phyloP scores from a whole-genome alignment of 169 alveolate species.

The Plasmodium gaboni region DNA sequence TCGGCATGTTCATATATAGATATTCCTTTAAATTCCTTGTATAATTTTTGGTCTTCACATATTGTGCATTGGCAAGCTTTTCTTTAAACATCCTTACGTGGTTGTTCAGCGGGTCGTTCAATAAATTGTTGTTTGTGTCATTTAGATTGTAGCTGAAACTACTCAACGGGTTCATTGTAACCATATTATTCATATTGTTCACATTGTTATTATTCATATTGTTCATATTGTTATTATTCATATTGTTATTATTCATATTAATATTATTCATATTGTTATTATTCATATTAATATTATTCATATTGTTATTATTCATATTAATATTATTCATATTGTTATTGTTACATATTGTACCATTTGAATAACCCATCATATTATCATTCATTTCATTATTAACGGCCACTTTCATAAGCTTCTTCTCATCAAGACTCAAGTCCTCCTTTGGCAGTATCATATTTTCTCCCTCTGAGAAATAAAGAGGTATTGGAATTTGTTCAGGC shows the following conservation, averaged over 20 bases:
- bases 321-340: neutral
- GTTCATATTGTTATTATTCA: neutral
- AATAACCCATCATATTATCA: neutral
- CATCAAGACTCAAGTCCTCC: neutral
- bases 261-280: neutral
- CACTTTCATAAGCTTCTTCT: neutral
- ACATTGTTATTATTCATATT: neutral
- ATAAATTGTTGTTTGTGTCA: no score
- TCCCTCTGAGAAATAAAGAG: constrained; percentile 29
- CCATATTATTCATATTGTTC: neutral
- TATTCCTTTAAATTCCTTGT: constrained; percentile 10
- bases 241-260: neutral
- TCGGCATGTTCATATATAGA: neutral
- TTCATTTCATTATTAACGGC: neutral
- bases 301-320: no score
- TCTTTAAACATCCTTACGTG: neutral
- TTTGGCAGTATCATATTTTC: neutral
- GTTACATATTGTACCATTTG: neutral
- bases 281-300: neutral
- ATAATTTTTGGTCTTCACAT: constrained; percentile 3
- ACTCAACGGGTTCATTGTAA: no score
- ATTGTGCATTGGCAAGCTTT: constrained; percentile 1
- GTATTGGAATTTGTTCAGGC: constrained; percentile 67
- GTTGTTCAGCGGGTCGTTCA: no score
- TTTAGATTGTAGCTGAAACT: no score